Evolutionary conservation across 2,329 filamentous ascomycete species (phyloP).

Genomic region (Cercospora sp.): DNA sequence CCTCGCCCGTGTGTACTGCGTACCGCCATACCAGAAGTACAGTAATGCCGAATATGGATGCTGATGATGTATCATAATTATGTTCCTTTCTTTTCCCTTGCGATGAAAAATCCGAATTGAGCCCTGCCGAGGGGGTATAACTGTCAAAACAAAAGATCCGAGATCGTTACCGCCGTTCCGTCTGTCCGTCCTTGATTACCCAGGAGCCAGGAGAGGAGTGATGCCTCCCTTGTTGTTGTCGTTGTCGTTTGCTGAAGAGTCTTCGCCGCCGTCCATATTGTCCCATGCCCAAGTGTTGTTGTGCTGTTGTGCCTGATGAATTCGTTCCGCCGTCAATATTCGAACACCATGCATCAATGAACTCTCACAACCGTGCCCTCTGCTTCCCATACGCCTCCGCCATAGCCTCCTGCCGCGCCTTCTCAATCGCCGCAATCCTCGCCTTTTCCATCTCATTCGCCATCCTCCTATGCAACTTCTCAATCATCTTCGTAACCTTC

Average conservation of each 20-base stretch:
- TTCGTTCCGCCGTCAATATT: background rate
- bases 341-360: background rate
- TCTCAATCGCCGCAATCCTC: background rate
- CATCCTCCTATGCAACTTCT: conserved; percentile 19
- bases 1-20: background rate
- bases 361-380: background rate
- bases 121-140: conserved; percentile 21
- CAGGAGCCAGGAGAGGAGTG: background rate
- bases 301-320: too few species aligned
- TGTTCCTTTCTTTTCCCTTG: background rate
- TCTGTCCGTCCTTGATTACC: background rate
- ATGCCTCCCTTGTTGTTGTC: background rate
- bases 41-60: background rate
- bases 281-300: background rate
- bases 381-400: background rate
- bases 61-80: background rate
- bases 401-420: background rate
- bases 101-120: background rate
- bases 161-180: conserved; percentile 6
- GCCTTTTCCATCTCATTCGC: background rate
- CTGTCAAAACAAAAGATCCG: conserved; percentile 1
- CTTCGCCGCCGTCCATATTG: background rate
- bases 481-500: conserved; percentile 22
- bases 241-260: background rate
- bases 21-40: background rate